Evolutionary conservation across 1,284 basidiomycete genomes (phyloP), one percentile per base, ranked within the genome.

Genomic region (Trametes versicolor): DNA sequence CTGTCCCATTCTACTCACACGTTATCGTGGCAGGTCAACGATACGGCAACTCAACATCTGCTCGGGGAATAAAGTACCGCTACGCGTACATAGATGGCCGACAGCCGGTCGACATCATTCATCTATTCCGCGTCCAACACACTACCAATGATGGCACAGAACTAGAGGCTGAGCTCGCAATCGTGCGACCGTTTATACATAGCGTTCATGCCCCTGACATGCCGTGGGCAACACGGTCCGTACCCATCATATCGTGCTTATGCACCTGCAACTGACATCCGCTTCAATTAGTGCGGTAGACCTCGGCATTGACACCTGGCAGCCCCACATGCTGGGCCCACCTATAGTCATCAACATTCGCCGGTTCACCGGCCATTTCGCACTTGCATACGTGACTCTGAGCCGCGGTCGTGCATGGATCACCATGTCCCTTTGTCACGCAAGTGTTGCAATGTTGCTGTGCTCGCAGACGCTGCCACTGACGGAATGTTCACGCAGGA

Each of bases 341-440:
- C 17, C 50, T 13, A 6, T 19, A 2, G 50, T 36, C 4, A 32
- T 52, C 2, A 17, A 52, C n/a, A 4, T 52, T 3, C 2, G 17
- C 2, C 13, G 36, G 17, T 36, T 52, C 8, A n/a, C 32, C 6
- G 32, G 50, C 13, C 50, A 52, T 36, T 52, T 52, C 21, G 50
- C 50, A 21, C 50, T 52, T 25, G 48, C 48, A 50, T 13, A 19
- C 6, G 34, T 52, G 19, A 3, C 2, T 10, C n/a, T 6, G 19
- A 8, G 34, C n/a, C 34, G 10, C 9, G 36, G 21, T 29, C 2
- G 2, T 2, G 19, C 36, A 6, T 36, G 32, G 34, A 21, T 52
- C 17, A 52, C 32, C 8, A 52, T 52, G 50, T 52, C 50, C n/a
- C n/a, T 52, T 2, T 52, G 50, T n/a, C 50, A 21, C 27, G 50